These are phyloP conservation scores for Leishmania aethiopica DNA, from an alignment of 208 protist species.

Conservation along the genomic window DNA sequence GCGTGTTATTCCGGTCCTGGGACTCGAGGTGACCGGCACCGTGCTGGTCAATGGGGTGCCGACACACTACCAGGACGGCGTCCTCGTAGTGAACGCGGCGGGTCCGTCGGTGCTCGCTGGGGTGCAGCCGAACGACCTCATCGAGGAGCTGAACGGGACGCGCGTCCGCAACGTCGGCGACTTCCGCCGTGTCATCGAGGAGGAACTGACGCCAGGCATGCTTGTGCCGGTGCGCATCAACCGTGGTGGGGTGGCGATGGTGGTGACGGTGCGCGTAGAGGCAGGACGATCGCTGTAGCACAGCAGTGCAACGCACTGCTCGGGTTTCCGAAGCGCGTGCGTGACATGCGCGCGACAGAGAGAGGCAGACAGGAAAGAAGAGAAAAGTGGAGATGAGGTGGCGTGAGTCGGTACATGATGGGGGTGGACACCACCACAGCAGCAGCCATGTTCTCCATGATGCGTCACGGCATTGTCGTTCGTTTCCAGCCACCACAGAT, in stretches of 20 bases:
- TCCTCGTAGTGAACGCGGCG: conserved; percentile 65
- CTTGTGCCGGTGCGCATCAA: conserved; percentile 49
- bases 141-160: conserved; percentile 51
- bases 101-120: conserved; percentile 61
- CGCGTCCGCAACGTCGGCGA: conserved; percentile 33
- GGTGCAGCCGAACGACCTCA: conserved; percentile 60
- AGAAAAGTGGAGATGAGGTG: neutral
- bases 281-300: conserved; percentile 24
- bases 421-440: neutral
- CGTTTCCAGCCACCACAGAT: neutral
- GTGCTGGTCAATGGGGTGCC: conserved; percentile 57
- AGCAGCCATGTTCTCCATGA: neutral
- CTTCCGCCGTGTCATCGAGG: conserved; percentile 54
- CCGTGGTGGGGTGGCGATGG: conserved; percentile 44
- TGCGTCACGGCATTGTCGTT: neutral
- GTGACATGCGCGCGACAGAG: neutral
- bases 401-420: neutral
- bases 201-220: conserved; percentile 34
- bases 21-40: conserved; percentile 64
- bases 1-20: conserved; percentile 42
- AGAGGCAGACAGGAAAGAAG: neutral
- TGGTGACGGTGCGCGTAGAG: conserved; percentile 36
- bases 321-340: neutral
- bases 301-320: neutral
- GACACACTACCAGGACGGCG: conserved; percentile 56